A percentile compares a stretch with the other conserved stretches of the same genome.
These are phyloP conservation scores for Saccharomycopsis microspora DNA, from an alignment of 805 yeast genomes.

Conservation along the genomic window DNA sequence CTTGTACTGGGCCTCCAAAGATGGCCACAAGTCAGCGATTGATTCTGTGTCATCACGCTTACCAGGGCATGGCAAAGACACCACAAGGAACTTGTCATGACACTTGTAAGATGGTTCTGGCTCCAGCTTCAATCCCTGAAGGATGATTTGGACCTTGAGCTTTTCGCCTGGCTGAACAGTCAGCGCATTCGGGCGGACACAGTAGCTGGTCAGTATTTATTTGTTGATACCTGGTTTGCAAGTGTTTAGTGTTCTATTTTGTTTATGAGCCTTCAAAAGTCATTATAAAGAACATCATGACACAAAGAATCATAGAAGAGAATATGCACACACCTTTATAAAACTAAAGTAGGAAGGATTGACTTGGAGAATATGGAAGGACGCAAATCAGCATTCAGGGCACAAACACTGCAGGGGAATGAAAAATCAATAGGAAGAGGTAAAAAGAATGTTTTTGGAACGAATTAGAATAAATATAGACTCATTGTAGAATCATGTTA, in stretches of 20 bases:
- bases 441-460: too few relatives aligned
- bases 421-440: too few relatives aligned
- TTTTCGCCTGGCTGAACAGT: slow-evolving; percentile 64
- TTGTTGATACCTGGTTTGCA: neutral
- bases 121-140: slow-evolving; percentile 72
- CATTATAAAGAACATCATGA: too few relatives aligned
- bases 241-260: too few relatives aligned
- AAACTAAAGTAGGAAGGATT: too few relatives aligned
- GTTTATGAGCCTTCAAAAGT: too few relatives aligned
- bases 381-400: too few relatives aligned
- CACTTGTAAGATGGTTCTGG: slow-evolving; percentile 67
- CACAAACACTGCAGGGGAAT: too few relatives aligned
- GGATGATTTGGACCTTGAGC: slow-evolving; percentile 66
- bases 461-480: too few relatives aligned
- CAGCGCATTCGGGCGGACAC: slow-evolving; percentile 94
- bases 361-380: too few relatives aligned
- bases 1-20: slow-evolving; percentile 49
- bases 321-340: neutral
- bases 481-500: too few relatives aligned
- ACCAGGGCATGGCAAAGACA: slow-evolving; percentile 66
- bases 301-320: too few relatives aligned
- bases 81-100: slow-evolving; percentile 86
- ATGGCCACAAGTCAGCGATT: slow-evolving; percentile 68
- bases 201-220: slow-evolving; percentile 29
- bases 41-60: slow-evolving; percentile 27